Percentiles rank a stretch among this genome's conserved stretches.
Conservation (phyloP, 306 rosid species). For the Notholithocarpus densiflorus region DNA sequence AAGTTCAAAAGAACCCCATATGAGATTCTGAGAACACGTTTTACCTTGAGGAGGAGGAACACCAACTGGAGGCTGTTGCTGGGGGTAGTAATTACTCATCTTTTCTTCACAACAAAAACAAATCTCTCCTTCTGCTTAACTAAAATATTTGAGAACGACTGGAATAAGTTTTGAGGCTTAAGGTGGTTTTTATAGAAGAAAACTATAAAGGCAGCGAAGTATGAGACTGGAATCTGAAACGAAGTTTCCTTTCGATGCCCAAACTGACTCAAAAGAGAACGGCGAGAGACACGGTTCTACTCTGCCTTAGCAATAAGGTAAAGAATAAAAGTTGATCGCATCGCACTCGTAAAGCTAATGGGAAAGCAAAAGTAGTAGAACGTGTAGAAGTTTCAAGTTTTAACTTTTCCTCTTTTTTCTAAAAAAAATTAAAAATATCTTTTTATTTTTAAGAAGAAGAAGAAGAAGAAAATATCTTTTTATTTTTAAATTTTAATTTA, state of each 20-base stretch:
- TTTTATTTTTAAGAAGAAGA: too few relatives aligned
- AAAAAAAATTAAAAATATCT: too few relatives aligned
- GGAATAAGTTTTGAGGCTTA: not conserved
- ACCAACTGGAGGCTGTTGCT: constrained; percentile 52
- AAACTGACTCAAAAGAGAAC: not conserved
- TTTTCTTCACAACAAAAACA: not conserved
- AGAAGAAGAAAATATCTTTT: too few relatives aligned
- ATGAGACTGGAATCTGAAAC: not conserved
- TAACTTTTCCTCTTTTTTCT: too few relatives aligned
- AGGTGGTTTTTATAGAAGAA: not conserved
- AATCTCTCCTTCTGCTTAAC: not conserved
- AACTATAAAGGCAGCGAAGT: not conserved
- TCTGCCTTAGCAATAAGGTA: not conserved
- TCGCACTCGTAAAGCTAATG: not conserved
- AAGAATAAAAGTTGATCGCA: not conserved
- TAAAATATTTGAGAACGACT: not conserved
- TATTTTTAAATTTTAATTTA: too few relatives aligned
- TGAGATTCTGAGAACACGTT: not conserved
- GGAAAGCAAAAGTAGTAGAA: not conserved
- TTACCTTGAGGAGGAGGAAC: constrained; percentile 68
- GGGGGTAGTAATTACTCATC: constrained; percentile 50
- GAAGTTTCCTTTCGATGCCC: not conserved
- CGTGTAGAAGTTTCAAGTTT: too few relatives aligned
- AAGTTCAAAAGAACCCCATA: too few relatives aligned
- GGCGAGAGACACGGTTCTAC: not conserved